Evolutionary conservation across 148 eudicot genomes (phyloP), one percentile per base, ranked within the genome.

Genomic region (Fagopyrum tataricum): DNA sequence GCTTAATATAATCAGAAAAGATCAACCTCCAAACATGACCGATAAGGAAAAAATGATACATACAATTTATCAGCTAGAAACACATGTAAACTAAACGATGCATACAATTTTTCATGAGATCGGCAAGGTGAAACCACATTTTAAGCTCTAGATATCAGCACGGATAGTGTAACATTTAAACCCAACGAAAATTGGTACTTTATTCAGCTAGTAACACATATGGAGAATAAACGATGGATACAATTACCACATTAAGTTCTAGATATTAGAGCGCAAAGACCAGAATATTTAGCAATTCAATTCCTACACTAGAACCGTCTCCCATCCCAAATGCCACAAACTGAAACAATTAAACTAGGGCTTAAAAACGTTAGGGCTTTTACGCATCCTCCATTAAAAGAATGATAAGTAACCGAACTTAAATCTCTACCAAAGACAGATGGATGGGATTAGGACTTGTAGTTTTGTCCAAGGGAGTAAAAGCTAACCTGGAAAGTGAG

Each of bases 401-500:
- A 39, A 3, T 4, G 6, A 61, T 46, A 61, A 26, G 10, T 26
- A 61, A 56, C 64, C 13, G 64, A 56, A 61, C 24, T 3, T 52
- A 52, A 52, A 52, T 2, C 20, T 3, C 20, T 21, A 6, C 58
- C 9, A 52, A 3, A 6, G 62, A 39, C 69, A 37, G 43, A 4
- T 11, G 67, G 43, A 4, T 11, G 67, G 31, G 43, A 18, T 15
- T 64, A 64, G 69, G 79, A 81, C 2, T 31, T 31, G 37, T 3
- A 31, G 37, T 78, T 81, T 80, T 20, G 0, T 0, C 10, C 23
- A 31, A 44, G 39, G 69, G n/a, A 23, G 68, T 59, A 40, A 39
- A 40, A 44, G 10, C 15, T 1, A 24, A 82, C 85, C 85, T 49
- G 47, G 85, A 78, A 71, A 82, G 85, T 51, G 85, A 72, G 53